Base-by-base conservation (phyloP, 2,329 filamentous ascomycete species). In the Beauveria scarabaeidicola region DNA sequence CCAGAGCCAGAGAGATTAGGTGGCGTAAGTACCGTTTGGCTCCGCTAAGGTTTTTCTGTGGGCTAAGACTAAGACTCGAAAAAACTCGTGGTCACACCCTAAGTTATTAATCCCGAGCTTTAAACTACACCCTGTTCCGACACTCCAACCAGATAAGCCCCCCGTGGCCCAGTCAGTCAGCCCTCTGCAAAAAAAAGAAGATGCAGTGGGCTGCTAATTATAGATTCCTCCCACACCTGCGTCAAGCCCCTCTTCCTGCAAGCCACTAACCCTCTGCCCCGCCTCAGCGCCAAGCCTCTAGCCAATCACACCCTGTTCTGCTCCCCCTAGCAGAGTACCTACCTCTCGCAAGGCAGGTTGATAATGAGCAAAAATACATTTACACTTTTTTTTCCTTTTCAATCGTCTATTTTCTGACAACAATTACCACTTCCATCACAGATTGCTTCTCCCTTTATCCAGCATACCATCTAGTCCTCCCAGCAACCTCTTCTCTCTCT, bases 241-340 rank as follows among this genome's bases (percentile, higher is more conserved):
- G 9, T 46, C 27, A 46, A 41, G 52, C 41, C 52, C 40, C 40
- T 13, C 29, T 44, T 56, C 43, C 53, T 56, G 53, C 53, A 56
- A 56, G 53, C 53, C 53, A 56, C 53, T 6, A 21, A 8, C 32
- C 40, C 41, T 36, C 41, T 32, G 43, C 53, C 53, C 53, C 53
- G 43, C 53, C 53, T 23, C 43, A 38, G 53, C 53, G 53, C 43
- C 53, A 40, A 56, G 13, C n/a, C 43, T 19, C 53, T 40, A 17
- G 32, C 53, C 53, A 56, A 56, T 56, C 43, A 48, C 41, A 9
- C 29, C 10, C 7, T 56, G 27, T 8, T 56, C 11, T 7, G 17
- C 23, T 27, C 27, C 27, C 41, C 41, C 41, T 3, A n/a, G 8
- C 27, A 46, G 27, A 11, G 52, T 38, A 46, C 32, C 52, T 55